Base-by-base conservation (phyloP, 2,329 filamentous ascomycete genomes). In the Scytalidium sp. region DNA sequence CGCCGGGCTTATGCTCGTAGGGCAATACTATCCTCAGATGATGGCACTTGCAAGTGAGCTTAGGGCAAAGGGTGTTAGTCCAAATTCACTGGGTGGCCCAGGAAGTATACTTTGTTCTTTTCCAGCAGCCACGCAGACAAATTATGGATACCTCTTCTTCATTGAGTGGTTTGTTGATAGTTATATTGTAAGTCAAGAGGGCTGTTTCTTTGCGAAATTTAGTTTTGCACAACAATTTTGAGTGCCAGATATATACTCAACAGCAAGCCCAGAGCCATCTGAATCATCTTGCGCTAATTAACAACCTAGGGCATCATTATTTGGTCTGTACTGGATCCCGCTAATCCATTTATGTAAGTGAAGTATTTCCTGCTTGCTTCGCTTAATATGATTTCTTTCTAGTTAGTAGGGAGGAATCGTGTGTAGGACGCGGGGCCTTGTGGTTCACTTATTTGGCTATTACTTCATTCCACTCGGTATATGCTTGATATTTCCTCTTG, bases 91-190 rank as follows among this genome's bases (percentile, higher is more conserved):
- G 47, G 73, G 75, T 23, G 76, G 76, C 0, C 75, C 79, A 3
- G 79, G 79, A 3, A 75, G 72, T 43, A 75, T 83, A 40, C 68
- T 84, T 9, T 80, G 74, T 63, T 69, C 75, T 3, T 81, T 81
- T 59, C 79, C 78, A 0, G 70, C 66, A 20, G 57, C 70, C 0
- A 70, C 66, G 15, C 75, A 82, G 58, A 75, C 70, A 5, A 80
- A 76, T 54, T 67, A 78, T 36, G 80, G 79, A 13, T 81, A 76
- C 59, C 60, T 83, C 1, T 79, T 84, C 65, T 61, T 81, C 46
- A 76, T 76, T 50, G 80, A 84, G 59, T 83, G 79, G 60, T 81
- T 84, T 56, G 78, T 79, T 22, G 75, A 79, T 58, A 68, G 64
- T 49, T 81, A 81, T 64, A 76, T 83, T 49, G 70, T 69, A 55